Conservation (phyloP, 2,329 filamentous ascomycete species). For the Endoconidiophora polonica region DNA sequence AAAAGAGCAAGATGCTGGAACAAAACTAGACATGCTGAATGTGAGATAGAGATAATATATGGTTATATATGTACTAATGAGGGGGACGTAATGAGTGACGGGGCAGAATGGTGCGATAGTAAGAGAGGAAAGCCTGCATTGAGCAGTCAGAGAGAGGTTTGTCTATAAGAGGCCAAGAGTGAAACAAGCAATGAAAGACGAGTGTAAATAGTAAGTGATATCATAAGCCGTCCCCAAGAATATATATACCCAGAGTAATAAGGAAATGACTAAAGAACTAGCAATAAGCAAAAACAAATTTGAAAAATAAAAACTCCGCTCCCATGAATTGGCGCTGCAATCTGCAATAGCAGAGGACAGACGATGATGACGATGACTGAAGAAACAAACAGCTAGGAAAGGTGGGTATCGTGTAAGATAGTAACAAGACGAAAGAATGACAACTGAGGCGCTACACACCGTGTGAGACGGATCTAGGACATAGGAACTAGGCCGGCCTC, state of each 20-base stretch:
- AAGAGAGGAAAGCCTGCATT: not conserved
- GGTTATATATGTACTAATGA: too few relatives aligned
- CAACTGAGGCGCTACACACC: too few relatives aligned
- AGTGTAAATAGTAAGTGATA: too few relatives aligned
- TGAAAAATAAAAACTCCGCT: conserved; percentile 1
- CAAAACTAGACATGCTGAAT: not conserved
- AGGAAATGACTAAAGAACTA: not conserved
- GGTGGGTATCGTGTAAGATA: not conserved
- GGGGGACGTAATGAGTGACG: not conserved
- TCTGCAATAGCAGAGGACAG: not conserved
- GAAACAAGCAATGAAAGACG: not conserved
- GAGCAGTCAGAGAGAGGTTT: not conserved
- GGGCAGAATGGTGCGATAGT: not conserved
- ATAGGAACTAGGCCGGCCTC: conserved; percentile 36
- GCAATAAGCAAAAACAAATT: not conserved
- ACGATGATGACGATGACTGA: not conserved
- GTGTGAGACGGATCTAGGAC: conserved; percentile 13
- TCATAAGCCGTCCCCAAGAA: too few relatives aligned
- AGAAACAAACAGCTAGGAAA: not conserved
- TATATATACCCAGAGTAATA: not conserved
- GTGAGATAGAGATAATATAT: too few relatives aligned
- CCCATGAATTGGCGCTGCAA: not conserved
- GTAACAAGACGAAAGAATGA: too few relatives aligned
- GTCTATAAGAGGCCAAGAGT: not conserved
- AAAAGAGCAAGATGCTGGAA: not conserved